A percentile compares a stretch with the other conserved stretches of the same genome.
Evolutionary conservation across 495 filamentous ascomycete genomes (phyloP).

Genomic region (Neurospora sp.): DNA sequence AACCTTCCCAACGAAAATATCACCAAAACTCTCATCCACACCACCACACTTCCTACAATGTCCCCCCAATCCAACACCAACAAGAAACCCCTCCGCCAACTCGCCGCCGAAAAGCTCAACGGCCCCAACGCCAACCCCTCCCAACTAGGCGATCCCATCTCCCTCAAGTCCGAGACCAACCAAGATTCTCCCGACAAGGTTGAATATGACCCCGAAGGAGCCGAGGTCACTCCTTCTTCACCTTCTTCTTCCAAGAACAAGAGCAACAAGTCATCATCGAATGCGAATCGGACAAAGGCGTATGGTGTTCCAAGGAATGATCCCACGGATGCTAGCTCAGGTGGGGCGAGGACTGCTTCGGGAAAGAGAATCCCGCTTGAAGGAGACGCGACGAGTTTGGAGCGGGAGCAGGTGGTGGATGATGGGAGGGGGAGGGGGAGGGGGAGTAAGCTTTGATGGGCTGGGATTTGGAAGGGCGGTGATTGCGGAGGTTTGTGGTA

Average conservation of each 20-base stretch:
- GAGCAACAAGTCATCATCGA: background rate
- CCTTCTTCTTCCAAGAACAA: background rate
- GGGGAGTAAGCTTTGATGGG: too few species aligned
- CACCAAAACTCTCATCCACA: background rate
- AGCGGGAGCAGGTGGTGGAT: background rate
- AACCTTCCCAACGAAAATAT: background rate
- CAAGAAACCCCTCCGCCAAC: constrained; percentile 16
- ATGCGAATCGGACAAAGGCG: background rate
- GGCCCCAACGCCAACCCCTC: constrained; percentile 29
- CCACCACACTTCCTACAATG: background rate
- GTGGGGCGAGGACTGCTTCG: background rate
- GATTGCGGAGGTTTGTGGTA: too few species aligned
- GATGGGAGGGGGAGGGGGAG: background rate
- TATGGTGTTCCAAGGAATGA: background rate
- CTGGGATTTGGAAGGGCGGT: too few species aligned
- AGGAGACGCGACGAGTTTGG: background rate
- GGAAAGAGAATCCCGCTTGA: background rate
- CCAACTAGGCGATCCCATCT: constrained; percentile 31
- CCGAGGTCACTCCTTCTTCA: background rate
- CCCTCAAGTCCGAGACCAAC: constrained; percentile 32
- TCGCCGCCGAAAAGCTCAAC: constrained; percentile 25
- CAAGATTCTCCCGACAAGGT: background rate
- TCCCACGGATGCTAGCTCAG: background rate
- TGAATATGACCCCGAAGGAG: background rate
- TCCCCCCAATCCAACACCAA: background rate